A percentile compares a stretch with the other conserved stretches of the same genome.
These are phyloP conservation scores for Babesia ovata DNA, from an alignment of 169 alveolate genomes.

Conservation along the genomic window DNA sequence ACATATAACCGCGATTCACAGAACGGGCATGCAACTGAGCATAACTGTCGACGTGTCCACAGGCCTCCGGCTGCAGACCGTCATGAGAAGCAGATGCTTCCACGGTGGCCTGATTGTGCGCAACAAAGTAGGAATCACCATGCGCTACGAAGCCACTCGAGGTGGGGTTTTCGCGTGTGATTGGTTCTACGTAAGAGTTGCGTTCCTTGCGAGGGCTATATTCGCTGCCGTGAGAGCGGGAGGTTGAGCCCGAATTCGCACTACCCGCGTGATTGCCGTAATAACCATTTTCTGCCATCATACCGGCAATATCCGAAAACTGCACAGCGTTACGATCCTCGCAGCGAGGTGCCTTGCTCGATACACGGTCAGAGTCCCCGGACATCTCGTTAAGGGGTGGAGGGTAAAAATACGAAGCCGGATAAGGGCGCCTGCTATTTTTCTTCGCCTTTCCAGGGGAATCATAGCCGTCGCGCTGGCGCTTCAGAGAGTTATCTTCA, in stretches of 20 bases:
- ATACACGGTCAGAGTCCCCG: neutral
- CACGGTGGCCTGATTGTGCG: neutral
- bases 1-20: neutral
- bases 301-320: slow-evolving; percentile 21
- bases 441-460: neutral
- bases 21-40: neutral
- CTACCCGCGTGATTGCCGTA: slow-evolving; percentile 3
- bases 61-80: neutral
- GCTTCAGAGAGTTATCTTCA: neutral
- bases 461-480: slow-evolving; percentile 8
- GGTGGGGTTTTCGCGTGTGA: neutral
- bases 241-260: slow-evolving; percentile 11
- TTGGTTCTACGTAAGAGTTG: neutral
- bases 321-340: neutral
- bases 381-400: neutral
- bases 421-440: neutral
- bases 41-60: neutral
- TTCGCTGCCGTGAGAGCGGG: slow-evolving; percentile 27
- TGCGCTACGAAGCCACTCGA: neutral
- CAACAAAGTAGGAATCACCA: neutral
- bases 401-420: neutral
- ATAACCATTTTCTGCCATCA: slow-evolving; percentile 18
- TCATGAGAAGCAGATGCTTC: neutral
- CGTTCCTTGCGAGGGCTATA: slow-evolving; percentile 13
- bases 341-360: neutral